Evolutionary conservation across 2,329 filamentous ascomycete genomes (phyloP).

Genomic region (Pseudonectria foliicola): DNA sequence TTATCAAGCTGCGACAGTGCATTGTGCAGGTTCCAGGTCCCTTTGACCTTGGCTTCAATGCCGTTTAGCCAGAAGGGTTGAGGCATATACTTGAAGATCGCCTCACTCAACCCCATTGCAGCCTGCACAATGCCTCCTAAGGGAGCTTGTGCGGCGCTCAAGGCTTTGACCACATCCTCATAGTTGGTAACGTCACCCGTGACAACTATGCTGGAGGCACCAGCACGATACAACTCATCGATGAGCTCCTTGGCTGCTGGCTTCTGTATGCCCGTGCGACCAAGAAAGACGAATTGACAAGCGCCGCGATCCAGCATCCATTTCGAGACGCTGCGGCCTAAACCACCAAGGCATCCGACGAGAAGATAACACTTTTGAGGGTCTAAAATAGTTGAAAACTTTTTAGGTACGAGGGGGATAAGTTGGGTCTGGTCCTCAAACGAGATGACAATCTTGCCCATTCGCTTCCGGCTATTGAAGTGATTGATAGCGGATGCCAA

Average conservation of each 20-base stretch:
- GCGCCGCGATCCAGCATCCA: constrained; percentile 15
- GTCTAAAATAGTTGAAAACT: too few relatives aligned
- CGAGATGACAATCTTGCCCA: constrained; percentile 6
- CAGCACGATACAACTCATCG: constrained; percentile 9
- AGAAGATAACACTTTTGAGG: constrained; percentile 13
- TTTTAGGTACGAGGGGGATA: too few relatives aligned
- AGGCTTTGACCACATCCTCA: constrained; percentile 1
- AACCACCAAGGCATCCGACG: constrained; percentile 15
- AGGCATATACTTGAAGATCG: constrained; percentile 19
- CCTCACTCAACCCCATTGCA: constrained; percentile 11
- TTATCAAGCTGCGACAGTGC: too few relatives aligned
- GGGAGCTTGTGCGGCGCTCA: constrained; percentile 7
- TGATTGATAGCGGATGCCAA: too few relatives aligned
- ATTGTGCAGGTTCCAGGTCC: constrained; percentile 20
- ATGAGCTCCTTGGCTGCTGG: constrained; percentile 14
- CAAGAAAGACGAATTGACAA: constrained; percentile 21
- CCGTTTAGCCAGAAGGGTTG: constrained; percentile 15
- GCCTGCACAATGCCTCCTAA: constrained; percentile 14
- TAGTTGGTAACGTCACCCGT: constrained; percentile 9
- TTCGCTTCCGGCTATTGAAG: too few relatives aligned
- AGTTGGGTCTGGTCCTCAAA: too few relatives aligned
- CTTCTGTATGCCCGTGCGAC: constrained; percentile 15
- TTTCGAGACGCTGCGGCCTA: constrained; percentile 11
- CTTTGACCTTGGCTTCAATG: constrained; percentile 26
- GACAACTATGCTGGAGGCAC: constrained; percentile 8